A percentile compares a stretch with the other conserved stretches of the same genome.
Conservation (phyloP, 768 basidiomycete species). For the Tephrocybe rancida region DNA sequence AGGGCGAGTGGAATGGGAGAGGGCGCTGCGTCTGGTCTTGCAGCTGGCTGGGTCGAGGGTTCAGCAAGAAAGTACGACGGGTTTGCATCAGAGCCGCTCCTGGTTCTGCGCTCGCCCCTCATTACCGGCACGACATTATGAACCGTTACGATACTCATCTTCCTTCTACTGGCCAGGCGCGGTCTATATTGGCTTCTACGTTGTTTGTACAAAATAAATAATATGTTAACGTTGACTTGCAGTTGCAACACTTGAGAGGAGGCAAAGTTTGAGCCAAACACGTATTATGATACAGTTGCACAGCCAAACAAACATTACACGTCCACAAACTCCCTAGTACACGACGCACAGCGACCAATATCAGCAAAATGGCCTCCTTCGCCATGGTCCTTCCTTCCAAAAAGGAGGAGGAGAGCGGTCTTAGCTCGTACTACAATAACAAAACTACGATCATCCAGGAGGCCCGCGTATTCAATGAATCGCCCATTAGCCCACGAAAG, state of each 20-base stretch:
- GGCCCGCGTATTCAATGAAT: slow-evolving; percentile 98
- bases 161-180: slow-evolving; percentile 14
- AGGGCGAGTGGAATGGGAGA: slow-evolving; percentile 72
- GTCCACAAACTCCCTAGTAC: slow-evolving; percentile 28
- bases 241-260: not conserved
- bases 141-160: slow-evolving; percentile 12
- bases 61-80: slow-evolving; percentile 9
- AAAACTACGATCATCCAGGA: slow-evolving; percentile 99
- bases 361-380: slow-evolving; percentile 48
- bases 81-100: not conserved
- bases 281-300: not conserved
- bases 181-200: slow-evolving; percentile 4
- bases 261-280: slow-evolving; percentile 27
- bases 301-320: slow-evolving; percentile 44
- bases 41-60: slow-evolving; percentile 20
- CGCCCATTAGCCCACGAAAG: slow-evolving; percentile 96
- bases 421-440: slow-evolving; percentile 93
- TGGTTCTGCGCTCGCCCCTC: slow-evolving; percentile 3
- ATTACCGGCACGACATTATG: slow-evolving; percentile 10
- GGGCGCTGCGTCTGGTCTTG: slow-evolving; percentile 59
- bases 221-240: not conserved
- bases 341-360: slow-evolving; percentile 13
- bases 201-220: slow-evolving; percentile 18
- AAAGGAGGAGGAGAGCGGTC: slow-evolving; percentile 95
- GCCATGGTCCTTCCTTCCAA: slow-evolving; percentile 83